Evolutionary conservation across 352 stramenopile species (phyloP).

Genomic region (Globisporangium spiculum): DNA sequence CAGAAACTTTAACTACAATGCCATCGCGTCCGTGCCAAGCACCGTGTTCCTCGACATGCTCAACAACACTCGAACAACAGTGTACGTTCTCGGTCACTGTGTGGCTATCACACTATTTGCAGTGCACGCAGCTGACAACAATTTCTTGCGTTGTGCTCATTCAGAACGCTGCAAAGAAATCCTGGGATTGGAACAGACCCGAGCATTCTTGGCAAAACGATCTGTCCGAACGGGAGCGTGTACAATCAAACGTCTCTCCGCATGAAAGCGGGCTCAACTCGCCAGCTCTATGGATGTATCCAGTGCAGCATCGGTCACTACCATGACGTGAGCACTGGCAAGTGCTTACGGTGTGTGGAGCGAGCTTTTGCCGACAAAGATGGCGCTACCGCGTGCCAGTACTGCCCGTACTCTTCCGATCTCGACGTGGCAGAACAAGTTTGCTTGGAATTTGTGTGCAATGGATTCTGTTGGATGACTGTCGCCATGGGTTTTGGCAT

Average conservation of each 20-base stretch:
- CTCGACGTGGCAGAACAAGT: constrained; percentile 29
- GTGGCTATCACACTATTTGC: neutral
- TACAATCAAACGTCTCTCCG: constrained; percentile 28
- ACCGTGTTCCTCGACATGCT: constrained; percentile 51
- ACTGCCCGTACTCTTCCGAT: constrained; percentile 65
- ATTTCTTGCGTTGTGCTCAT: neutral
- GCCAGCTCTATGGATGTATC: constrained; percentile 50
- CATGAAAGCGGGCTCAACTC: constrained; percentile 14
- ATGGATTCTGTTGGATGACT: constrained; percentile 63
- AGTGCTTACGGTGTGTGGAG: constrained; percentile 34
- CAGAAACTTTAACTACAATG: constrained; percentile 60
- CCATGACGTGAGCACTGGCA: constrained; percentile 45
- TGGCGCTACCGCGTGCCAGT: constrained; percentile 46
- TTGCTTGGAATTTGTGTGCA: constrained; percentile 52
- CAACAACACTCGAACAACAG: constrained; percentile 36
- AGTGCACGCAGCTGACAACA: neutral
- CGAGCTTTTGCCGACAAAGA: constrained; percentile 55
- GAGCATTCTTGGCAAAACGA: constrained; percentile 29
- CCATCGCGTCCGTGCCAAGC: constrained; percentile 53
- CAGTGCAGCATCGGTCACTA: constrained; percentile 58
- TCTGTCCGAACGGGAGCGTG: constrained; percentile 58
- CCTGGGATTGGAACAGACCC: constrained; percentile 43
- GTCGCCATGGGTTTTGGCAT: constrained; percentile 47
- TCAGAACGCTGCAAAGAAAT: constrained; percentile 47
- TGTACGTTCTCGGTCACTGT: constrained; percentile 30